These are phyloP conservation scores for Coriaria nepalensis DNA, from an alignment of 306 rosid species.

Conservation along the genomic window DNA sequence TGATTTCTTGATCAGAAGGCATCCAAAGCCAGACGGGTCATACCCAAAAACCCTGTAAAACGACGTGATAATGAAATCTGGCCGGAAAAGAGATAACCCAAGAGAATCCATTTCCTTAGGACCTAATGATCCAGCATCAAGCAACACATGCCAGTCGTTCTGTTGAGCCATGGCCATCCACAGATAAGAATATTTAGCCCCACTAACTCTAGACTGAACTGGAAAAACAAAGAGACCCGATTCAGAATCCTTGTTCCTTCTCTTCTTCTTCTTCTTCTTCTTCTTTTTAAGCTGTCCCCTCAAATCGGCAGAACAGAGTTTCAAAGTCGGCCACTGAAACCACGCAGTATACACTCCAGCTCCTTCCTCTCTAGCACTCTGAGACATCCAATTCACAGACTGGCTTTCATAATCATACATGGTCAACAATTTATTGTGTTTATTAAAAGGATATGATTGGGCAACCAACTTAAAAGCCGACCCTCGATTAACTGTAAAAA, in stretches of 20 bases:
- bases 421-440: slow-evolving; percentile 74
- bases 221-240: slow-evolving; percentile 90
- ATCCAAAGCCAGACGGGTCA: slow-evolving; percentile 97
- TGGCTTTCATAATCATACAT: slow-evolving; percentile 98
- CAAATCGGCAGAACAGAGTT: slow-evolving; percentile 85
- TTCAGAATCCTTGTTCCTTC: slow-evolving; percentile 89
- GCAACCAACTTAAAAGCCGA: slow-evolving; percentile 80
- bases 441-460: slow-evolving; percentile 86
- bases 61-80: slow-evolving; percentile 86
- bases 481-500: slow-evolving; percentile 92
- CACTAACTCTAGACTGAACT: slow-evolving; percentile 89
- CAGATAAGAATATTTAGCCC: slow-evolving; percentile 89
- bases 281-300: slow-evolving; percentile 79
- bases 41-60: slow-evolving; percentile 91
- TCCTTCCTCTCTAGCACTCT: slow-evolving; percentile 81
- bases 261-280: slow-evolving; percentile 78
- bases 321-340: slow-evolving; percentile 97
- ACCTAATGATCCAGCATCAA: slow-evolving; percentile 93
- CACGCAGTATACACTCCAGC: slow-evolving; percentile 82
- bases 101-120: slow-evolving; percentile 99
- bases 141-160: slow-evolving; percentile 94
- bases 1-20: slow-evolving; percentile 84
- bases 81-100: slow-evolving; percentile 85
- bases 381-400: slow-evolving; percentile 92
- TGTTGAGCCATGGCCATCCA: slow-evolving; percentile 99